Evolutionary conservation across 2,329 filamentous ascomycete genomes (phyloP).

Genomic region (Trichophyton verrucosum): DNA sequence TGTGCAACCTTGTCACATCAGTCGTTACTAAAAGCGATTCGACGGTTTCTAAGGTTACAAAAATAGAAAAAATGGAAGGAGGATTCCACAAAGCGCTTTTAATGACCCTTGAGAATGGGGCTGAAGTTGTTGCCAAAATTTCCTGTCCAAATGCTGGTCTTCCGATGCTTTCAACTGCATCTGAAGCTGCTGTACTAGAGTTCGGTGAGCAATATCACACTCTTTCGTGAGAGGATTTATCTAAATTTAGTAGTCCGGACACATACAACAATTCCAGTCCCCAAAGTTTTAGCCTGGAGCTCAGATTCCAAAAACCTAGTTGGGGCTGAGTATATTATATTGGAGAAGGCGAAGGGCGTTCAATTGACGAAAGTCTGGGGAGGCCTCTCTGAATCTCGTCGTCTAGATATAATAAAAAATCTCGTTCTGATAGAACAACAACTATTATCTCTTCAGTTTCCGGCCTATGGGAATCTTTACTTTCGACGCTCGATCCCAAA

Average conservation of each 20-base stretch:
- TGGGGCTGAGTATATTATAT: slow-evolving; percentile 17
- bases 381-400: slow-evolving; percentile 11
- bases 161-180: slow-evolving; percentile 19
- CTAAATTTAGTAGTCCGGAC: slow-evolving; percentile 10
- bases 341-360: slow-evolving; percentile 21
- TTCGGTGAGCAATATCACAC: slow-evolving; percentile 12
- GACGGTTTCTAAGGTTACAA: slow-evolving; percentile 9
- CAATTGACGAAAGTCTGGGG: slow-evolving; percentile 18
- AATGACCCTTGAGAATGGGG: slow-evolving; percentile 19
- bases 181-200: slow-evolving; percentile 22
- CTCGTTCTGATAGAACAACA: slow-evolving; percentile 15
- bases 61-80: slow-evolving; percentile 19
- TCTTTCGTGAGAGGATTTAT: not conserved
- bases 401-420: slow-evolving; percentile 16
- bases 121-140: slow-evolving; percentile 23
- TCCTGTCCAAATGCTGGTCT: slow-evolving; percentile 22
- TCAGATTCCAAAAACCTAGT: slow-evolving; percentile 16
- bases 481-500: slow-evolving; percentile 16
- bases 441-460: slow-evolving; percentile 16
- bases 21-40: slow-evolving; percentile 6
- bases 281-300: slow-evolving; percentile 10
- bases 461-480: slow-evolving; percentile 18
- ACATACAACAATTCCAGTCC: slow-evolving; percentile 12
- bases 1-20: slow-evolving; percentile 16
- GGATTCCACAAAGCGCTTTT: slow-evolving; percentile 24